phyloP scores from a whole-genome alignment of 164 flowering plant genomes.

The Chimonanthus salicifolius region DNA sequence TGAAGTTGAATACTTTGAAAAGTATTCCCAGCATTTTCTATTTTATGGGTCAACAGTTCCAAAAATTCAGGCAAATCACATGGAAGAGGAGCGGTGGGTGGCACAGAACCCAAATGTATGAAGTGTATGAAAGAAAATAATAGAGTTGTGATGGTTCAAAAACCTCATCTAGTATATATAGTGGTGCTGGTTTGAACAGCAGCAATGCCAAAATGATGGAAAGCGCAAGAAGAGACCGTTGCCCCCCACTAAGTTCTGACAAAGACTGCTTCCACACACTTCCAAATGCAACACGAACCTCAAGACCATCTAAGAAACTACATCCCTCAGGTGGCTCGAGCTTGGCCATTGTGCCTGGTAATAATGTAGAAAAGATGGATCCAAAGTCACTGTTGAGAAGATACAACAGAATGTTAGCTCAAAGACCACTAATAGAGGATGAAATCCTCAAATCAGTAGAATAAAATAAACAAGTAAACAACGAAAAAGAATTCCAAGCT shows the following conservation, averaged over 20 bases:
- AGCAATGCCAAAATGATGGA: conserved; percentile 93
- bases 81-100: not conserved
- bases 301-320: conserved; percentile 94
- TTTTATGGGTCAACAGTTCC: not conserved
- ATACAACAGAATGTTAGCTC: not conserved
- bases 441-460: not conserved
- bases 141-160: not conserved
- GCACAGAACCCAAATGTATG: not conserved
- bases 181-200: conserved; percentile 97
- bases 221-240: conserved; percentile 88
- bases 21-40: too few relatives aligned
- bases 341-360: conserved; percentile 96
- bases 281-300: conserved; percentile 98
- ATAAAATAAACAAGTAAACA: not conserved
- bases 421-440: not conserved
- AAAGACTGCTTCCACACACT: conserved; percentile 96
- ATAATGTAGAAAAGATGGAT: conserved; percentile 88
- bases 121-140: not conserved
- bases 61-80: not conserved
- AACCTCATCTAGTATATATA: conserved; percentile 98
- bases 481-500: not conserved
- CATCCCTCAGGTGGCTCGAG: conserved; percentile 96
- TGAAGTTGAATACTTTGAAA: too few relatives aligned
- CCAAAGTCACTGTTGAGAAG: conserved; percentile 76
- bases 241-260: conserved; percentile 98